Evolutionary conservation across 2,329 filamentous ascomycete species (phyloP).

Genomic region (Waltergamsia citrina): DNA sequence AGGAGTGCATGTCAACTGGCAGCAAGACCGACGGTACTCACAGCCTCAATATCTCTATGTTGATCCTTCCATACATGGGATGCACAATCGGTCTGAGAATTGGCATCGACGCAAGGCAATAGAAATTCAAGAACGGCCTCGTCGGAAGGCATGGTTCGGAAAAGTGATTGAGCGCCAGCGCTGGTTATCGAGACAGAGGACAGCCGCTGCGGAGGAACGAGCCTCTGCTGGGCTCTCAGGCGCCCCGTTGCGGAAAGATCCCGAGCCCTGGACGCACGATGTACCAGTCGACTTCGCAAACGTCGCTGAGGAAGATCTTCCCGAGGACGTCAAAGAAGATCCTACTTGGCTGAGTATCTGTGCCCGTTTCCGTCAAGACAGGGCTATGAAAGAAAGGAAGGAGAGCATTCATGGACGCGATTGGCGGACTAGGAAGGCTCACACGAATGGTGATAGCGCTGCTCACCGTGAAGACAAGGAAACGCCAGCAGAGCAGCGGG

Average conservation of each 20-base stretch:
- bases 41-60: conserved; percentile 27
- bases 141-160: conserved; percentile 41
- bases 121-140: conserved; percentile 39
- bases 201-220: conserved; percentile 5
- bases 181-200: conserved; percentile 13
- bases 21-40: conserved; percentile 3
- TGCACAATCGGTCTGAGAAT: conserved; percentile 27
- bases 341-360: conserved; percentile 33
- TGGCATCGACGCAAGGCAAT: conserved; percentile 38
- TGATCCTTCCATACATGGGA: conserved; percentile 41
- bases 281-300: conserved; percentile 25
- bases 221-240: neutral
- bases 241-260: conserved; percentile 9
- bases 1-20: conserved; percentile 8
- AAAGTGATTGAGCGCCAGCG: conserved; percentile 28
- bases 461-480: too few relatives aligned
- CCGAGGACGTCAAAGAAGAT: conserved; percentile 32
- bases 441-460: too few relatives aligned
- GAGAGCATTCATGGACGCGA: too few relatives aligned
- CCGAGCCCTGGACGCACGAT: conserved; percentile 17
- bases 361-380: conserved; percentile 22
- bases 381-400: neutral
- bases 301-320: conserved; percentile 28
- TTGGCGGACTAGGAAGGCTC: too few relatives aligned
- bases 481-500: neutral